Evolutionary conservation across 179 eudicot genomes (phyloP).

Genomic region (Sideroxylon spinosum): DNA sequence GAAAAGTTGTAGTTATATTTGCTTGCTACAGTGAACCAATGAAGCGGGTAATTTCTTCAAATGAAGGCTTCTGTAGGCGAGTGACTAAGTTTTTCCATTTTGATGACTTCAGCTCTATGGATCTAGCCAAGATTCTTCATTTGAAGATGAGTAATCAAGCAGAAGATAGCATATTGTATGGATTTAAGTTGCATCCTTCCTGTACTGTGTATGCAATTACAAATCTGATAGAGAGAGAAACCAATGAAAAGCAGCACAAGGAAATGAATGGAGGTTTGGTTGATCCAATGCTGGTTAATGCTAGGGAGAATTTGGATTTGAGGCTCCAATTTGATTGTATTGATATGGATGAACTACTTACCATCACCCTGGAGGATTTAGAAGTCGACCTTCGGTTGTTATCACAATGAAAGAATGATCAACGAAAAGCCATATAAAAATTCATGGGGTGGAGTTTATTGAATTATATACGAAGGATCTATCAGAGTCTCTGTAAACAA

Average conservation of each 20-base stretch:
- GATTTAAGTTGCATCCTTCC: slow-evolving; percentile 64
- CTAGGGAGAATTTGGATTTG: slow-evolving; percentile 78
- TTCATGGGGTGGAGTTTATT: too few species aligned
- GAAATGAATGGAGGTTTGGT: slow-evolving; percentile 95
- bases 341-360: slow-evolving; percentile 67
- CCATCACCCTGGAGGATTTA: slow-evolving; percentile 72
- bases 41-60: slow-evolving; percentile 85
- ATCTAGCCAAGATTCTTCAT: slow-evolving; percentile 67
- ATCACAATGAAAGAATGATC: slow-evolving; percentile 27
- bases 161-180: slow-evolving; percentile 63
- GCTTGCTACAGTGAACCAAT: slow-evolving; percentile 95
- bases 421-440: too few species aligned
- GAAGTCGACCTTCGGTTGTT: slow-evolving; percentile 55
- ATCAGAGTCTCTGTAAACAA: not conserved
- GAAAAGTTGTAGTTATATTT: slow-evolving; percentile 86
- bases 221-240: slow-evolving; percentile 57
- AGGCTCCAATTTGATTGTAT: slow-evolving; percentile 76
- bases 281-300: slow-evolving; percentile 82
- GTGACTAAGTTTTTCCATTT: slow-evolving; percentile 91
- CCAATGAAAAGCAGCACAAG: slow-evolving; percentile 62
- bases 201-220: slow-evolving; percentile 64
- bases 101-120: slow-evolving; percentile 60
- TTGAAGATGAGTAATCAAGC: slow-evolving; percentile 61
- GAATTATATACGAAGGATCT: too few species aligned
- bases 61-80: slow-evolving; percentile 92